A percentile compares a stretch with the other conserved stretches of the same genome.
These are phyloP conservation scores for Coemansia sp. DNA, from an alignment of 192 early-diverging fungal species.

Conservation along the genomic window DNA sequence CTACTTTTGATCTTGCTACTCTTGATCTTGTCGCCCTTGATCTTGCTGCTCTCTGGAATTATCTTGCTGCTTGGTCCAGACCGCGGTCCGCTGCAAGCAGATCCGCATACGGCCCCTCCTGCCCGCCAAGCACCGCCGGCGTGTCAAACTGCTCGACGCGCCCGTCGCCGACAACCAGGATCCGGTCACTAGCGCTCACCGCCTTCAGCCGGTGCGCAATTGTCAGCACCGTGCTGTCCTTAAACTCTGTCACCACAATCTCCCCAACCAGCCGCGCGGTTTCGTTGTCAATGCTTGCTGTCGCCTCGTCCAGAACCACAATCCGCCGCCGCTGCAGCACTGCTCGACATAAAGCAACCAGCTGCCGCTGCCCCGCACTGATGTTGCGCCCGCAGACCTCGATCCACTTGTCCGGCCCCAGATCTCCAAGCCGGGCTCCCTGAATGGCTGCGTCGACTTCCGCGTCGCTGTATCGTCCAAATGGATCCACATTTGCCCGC, in stretches of 20 bases:
- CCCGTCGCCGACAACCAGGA: slow-evolving; percentile 63
- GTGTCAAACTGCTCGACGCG: slow-evolving; percentile 58
- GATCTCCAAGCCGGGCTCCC: slow-evolving; percentile 58
- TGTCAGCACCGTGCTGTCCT: slow-evolving; percentile 60
- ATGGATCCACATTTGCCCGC: slow-evolving; percentile 85
- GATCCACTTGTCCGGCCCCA: slow-evolving; percentile 50
- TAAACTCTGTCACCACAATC: slow-evolving; percentile 53
- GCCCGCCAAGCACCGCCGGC: slow-evolving; percentile 46
- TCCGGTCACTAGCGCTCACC: slow-evolving; percentile 45
- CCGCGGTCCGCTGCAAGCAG: neutral
- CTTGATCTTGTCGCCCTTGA: too few species aligned
- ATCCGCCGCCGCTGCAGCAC: slow-evolving; percentile 65
- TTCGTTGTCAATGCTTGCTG: slow-evolving; percentile 36
- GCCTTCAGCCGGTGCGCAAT: slow-evolving; percentile 72
- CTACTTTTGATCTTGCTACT: too few species aligned
- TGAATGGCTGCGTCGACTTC: slow-evolving; percentile 67
- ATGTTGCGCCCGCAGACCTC: slow-evolving; percentile 25
- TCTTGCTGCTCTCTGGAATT: too few species aligned
- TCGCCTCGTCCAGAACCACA: slow-evolving; percentile 72
- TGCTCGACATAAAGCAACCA: slow-evolving; percentile 78
- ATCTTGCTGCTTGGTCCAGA: too few species aligned
- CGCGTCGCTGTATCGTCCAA: slow-evolving; percentile 67
- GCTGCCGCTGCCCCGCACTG: slow-evolving; percentile 62
- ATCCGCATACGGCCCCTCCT: neutral
- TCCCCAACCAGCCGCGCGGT: slow-evolving; percentile 53